phyloP scores from a whole-genome alignment of 2,329 filamentous ascomycete species.

The Cladosporium halotolerans region DNA sequence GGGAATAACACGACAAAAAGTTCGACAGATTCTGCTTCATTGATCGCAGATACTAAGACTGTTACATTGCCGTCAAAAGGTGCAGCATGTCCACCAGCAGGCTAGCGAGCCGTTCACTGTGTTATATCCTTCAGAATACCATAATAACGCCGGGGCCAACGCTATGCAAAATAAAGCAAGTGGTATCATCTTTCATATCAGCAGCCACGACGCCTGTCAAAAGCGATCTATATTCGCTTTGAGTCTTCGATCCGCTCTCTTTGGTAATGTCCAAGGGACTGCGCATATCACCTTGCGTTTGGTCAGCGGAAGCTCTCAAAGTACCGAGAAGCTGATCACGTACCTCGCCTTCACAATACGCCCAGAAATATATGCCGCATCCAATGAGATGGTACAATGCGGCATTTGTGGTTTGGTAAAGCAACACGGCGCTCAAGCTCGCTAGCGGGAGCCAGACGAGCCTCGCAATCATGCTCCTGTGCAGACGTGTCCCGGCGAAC shows the following conservation, averaged over 20 bases:
- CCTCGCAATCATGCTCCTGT: conserved; percentile 81
- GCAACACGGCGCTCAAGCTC: conserved; percentile 64
- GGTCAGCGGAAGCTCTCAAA: background rate
- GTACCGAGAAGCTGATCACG: conserved; percentile 31
- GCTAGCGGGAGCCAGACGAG: conserved; percentile 76
- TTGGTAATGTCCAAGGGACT: conserved; percentile 46
- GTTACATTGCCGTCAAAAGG: no score
- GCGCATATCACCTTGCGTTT: conserved; percentile 40
- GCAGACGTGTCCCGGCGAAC: conserved; percentile 69
- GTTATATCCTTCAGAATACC: background rate
- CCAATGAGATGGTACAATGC: conserved; percentile 88
- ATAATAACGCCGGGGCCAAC: conserved; percentile 8
- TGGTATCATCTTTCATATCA: background rate
- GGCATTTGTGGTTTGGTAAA: conserved; percentile 90
- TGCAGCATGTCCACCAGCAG: background rate
- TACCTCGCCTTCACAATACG: conserved; percentile 95
- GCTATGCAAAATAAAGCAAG: conserved; percentile 16
- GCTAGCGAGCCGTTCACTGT: background rate
- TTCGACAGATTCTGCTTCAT: background rate
- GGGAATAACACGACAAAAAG: background rate
- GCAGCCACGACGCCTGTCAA: conserved; percentile 9
- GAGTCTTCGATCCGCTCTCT: conserved; percentile 28
- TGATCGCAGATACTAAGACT: background rate
- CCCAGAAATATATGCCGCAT: conserved; percentile 89
- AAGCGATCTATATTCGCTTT: conserved; percentile 18